phyloP scores from a whole-genome alignment of 345 rosid species.

The Dimocarpus longan region DNA sequence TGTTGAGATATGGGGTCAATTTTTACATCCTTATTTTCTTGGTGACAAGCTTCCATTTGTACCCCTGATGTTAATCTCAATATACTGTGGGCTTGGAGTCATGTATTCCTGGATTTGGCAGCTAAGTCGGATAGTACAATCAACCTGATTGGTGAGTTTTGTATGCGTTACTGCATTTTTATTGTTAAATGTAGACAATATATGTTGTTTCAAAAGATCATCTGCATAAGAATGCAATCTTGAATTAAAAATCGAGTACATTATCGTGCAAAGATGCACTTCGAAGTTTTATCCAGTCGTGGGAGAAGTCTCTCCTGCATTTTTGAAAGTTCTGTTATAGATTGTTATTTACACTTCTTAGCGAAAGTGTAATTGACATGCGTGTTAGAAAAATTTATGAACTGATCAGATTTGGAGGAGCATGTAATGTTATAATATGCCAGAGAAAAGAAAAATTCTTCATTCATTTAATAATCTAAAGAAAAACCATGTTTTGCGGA shows the following conservation, averaged over 20 bases:
- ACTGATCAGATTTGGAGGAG: no score
- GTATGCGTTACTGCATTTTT: background rate
- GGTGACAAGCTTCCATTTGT: constrained; percentile 72
- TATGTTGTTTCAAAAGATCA: background rate
- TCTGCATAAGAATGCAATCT: background rate
- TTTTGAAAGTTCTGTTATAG: background rate
- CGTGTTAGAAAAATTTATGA: no score
- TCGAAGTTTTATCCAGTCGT: background rate
- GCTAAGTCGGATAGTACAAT: constrained; percentile 41
- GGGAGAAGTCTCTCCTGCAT: background rate
- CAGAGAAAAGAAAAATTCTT: no score
- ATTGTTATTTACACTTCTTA: no score
- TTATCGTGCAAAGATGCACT: background rate
- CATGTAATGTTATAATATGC: no score
- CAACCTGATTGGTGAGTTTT: constrained; percentile 19
- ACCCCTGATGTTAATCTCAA: constrained; percentile 78
- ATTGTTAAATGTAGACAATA: background rate
- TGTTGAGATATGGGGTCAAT: constrained; percentile 74
- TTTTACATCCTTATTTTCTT: constrained; percentile 65
- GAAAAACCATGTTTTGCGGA: no score
- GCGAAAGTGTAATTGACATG: no score
- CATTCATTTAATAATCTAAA: no score
- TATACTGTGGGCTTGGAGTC: constrained; percentile 67
- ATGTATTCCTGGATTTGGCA: constrained; percentile 93
- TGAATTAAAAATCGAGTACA: background rate